Percentiles rank a stretch among this genome's conserved stretches.
phyloP scores from a whole-genome alignment of 2,329 filamentous ascomycete genomes.

The Drechslerella dactyloides region DNA sequence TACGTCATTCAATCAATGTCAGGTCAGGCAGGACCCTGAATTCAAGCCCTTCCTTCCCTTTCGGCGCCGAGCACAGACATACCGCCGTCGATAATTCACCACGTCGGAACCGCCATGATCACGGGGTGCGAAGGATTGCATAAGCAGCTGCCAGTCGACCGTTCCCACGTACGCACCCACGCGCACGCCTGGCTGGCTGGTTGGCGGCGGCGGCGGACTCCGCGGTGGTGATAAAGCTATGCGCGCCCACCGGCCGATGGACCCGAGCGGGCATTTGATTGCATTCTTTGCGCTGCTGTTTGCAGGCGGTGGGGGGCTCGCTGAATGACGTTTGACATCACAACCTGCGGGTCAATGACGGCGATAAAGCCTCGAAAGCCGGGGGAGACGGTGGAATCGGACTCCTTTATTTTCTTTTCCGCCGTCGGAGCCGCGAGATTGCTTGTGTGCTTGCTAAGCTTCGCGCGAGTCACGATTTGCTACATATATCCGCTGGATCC shows the following conservation, averaged over 20 bases:
- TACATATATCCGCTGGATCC: slow-evolving; percentile 49
- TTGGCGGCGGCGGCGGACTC: too few species aligned
- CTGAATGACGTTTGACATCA: slow-evolving; percentile 49
- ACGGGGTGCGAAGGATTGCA: slow-evolving; percentile 2
- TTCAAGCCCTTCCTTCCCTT: slow-evolving; percentile 17
- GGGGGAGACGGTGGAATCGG: background rate
- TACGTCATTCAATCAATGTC: slow-evolving; percentile 31
- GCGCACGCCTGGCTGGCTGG: too few species aligned
- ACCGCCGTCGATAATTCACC: slow-evolving; percentile 13
- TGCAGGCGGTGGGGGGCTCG: slow-evolving; percentile 41
- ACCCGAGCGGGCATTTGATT: slow-evolving; percentile 5
- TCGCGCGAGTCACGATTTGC: slow-evolving; percentile 21
- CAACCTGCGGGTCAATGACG: slow-evolving; percentile 34
- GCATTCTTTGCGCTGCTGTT: slow-evolving; percentile 40
- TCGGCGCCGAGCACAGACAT: background rate
- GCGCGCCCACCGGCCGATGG: too few species aligned
- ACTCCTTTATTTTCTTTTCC: slow-evolving; percentile 9
- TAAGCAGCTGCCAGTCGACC: background rate
- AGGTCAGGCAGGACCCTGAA: slow-evolving; percentile 12
- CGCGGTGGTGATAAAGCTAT: too few species aligned
- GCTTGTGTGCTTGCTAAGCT: too few species aligned
- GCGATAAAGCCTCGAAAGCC: slow-evolving; percentile 31
- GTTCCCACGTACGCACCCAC: background rate
- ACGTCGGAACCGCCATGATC: slow-evolving; percentile 8
- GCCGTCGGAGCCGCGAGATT: slow-evolving; percentile 3